Evolutionary conservation across 176 grass and related monocot species (phyloP), one percentile per base, ranked within the genome.

Genomic region (Zoysia pacifica): DNA sequence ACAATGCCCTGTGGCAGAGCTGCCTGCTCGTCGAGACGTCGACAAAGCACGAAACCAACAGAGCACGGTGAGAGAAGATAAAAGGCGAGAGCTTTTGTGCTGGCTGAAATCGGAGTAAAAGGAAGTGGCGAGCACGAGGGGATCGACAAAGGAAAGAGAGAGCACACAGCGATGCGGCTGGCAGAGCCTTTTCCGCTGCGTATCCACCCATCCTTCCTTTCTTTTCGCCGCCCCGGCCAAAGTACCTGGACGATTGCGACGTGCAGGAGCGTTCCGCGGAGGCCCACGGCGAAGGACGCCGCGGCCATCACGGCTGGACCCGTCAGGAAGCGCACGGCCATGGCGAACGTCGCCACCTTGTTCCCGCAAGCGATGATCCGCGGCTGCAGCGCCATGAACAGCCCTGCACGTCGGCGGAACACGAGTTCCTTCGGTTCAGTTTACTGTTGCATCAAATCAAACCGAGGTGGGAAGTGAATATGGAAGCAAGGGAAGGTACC

Each of bases 361-460:
- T 99, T 93, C 36, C 96, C 96, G 81, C 96, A 95, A 20, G 96
- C 92, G 72, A 99, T 99, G 86, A 99, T 99, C 79, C 88, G 81
- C 11, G 92, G 96, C 81, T 99, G 90, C 81, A 99, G 84, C 79
- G 92, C 96, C 96, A 99, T 99, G 85, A 99, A 99, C 88, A 99
- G 74, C 9, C 96, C 96, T 99, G 88, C 55, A 44, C 48, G 48
- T 0, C 16, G 11, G 13, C 9, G 7, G 0, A 2, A 0, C 9
- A 11, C 35, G 2, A 51, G 4, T 67, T 3, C 11, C 12, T 67
- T 1, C 43, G 35, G 9, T 1, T 36, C 5, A 16, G 8, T 7
- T 9, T n/a, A 78, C 80, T 87, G 80, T 87, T 79, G 44, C 67
- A 78, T 66, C 14, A 46, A 65, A 56, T 14, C 43, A 20, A 38